Base-by-base conservation (phyloP, 2,329 filamentous ascomycete species). In the Cercospora zeae-maydis region DNA sequence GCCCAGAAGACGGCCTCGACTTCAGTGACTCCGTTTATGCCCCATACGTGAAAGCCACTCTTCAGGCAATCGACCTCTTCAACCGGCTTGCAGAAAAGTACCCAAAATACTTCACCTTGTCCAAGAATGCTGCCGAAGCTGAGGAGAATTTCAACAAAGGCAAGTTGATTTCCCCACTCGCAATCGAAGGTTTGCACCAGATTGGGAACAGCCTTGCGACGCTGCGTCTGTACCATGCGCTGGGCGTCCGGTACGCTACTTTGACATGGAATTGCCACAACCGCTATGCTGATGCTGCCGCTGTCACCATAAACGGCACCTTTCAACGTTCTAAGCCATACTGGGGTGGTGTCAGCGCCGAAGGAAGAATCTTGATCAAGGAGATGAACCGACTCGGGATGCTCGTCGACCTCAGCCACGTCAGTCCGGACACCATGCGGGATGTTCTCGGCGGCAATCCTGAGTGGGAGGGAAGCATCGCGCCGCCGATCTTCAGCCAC, bases 351-450 rank as follows among this genome's bases (percentile, higher is more conserved):
- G 81, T 98, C 1, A 93, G 89, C 63, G 79, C 83, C 0, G 82
- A 82, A 1, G 93, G 93, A 4, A 83, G 85, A 57, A 74, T 81
- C 11, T 78, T 97, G 0, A 81, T 98, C 49, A 81, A 81, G 36
- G 93, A 98, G 79, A 97, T 98, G 93, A 98, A 97, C 75, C 85
- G 93, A 2, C 80, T 97, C 1, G 93, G 93, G 27, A 92, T 97
- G 88, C 86, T 97, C n/a, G 90, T 98, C 42, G 93, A 97, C 74
- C 82, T 97, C 36, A 84, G 90, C 6, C 93, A 97, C 75, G 86
- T 88, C 24, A 83, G 89, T 70, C 84, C 85, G 61, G 89, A 93
- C 63, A 96, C 93, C 0, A 95, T 96, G 91, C 79, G 87, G 6
- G 90, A 96, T 70, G 90, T 93, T 0, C 83, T 97, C 0, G 88